phyloP scores from a whole-genome alignment of 441 rosid genomes.

The Pelargonium fulgidum region DNA sequence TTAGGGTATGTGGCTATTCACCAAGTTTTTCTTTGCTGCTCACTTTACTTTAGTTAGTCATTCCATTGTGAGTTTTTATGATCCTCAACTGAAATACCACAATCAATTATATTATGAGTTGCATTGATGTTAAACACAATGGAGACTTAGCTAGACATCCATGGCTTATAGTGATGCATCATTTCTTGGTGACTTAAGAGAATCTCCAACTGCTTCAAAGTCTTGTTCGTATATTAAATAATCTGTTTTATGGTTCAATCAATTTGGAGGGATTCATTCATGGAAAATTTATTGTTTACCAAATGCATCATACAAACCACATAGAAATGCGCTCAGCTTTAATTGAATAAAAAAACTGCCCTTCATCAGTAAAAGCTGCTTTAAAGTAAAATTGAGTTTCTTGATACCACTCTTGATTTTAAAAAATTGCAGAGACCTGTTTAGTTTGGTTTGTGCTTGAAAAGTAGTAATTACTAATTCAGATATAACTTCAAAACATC shows the following conservation, averaged over 20 bases:
- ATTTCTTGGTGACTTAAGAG: not conserved
- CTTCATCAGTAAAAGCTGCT: not conserved
- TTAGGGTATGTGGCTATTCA: constrained; percentile 52
- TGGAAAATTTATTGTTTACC: not conserved
- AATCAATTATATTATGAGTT: too few relatives aligned
- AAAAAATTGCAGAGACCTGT: too few relatives aligned
- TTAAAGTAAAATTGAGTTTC: not conserved
- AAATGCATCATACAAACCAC: not conserved
- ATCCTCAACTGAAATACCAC: too few relatives aligned
- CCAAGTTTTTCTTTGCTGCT: constrained; percentile 17
- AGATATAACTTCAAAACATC: not conserved
- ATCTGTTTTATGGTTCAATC: constrained; percentile 1
- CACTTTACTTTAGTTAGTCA: not conserved
- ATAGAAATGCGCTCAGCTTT: not conserved
- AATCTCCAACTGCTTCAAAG: not conserved
- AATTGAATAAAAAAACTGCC: not conserved
- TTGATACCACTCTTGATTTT: not conserved
- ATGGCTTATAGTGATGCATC: too few relatives aligned
- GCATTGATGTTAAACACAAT: too few relatives aligned
- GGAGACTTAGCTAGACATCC: too few relatives aligned
- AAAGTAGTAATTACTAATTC: not conserved
- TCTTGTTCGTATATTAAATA: not conserved
- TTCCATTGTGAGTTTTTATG: not conserved
- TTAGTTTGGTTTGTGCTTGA: not conserved
- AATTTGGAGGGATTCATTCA: not conserved